Base-by-base conservation (phyloP, 2,329 filamentous ascomycete genomes). In the Penicillium sp. region DNA sequence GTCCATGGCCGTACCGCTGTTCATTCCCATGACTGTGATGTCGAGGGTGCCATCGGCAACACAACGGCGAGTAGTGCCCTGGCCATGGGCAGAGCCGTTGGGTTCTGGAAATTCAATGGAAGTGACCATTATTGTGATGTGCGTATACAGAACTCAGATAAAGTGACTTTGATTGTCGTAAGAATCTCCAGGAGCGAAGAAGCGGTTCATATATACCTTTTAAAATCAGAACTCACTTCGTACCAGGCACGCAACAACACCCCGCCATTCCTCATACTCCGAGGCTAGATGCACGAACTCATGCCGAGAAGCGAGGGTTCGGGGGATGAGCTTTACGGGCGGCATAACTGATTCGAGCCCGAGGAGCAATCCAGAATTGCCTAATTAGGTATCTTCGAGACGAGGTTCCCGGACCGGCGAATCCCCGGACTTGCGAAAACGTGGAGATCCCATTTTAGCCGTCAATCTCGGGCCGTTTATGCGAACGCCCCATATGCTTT, bases 1-100 rank as follows among this genome's bases (percentile, higher is more conserved):
- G 60, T 81, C 79, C 62, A 83, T 78, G 2, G 75, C 76, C 9
- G 77, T 80, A 24, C 78, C 78, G 52, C 72, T 75, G 65, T 80
- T 81, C 59, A 82, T 64, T 3, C 81, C 81, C 28, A 83, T 70
- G 24, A 82, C 79, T 3, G 71, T 48, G 8, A 48, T 48, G 46
- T 45, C 41, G 33, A 50, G 47, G 42, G 47, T 79, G 31, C 82
- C 59, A 59, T 82, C 74, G 45, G 83, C 65, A 23, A 66, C 57
- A 51, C 65, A 54, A 41, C 65, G 62, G 51, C 52, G 46, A 33
- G 49, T 47, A 29, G 51, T 47, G 45, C 54, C 55, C 33, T 56
- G 49, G 38, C 34, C 44, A 21, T 42, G 47, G 29, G 44, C 24
- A 52, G 38, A 43, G 23, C 39, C 49, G 44, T 52, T 47, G 29